Percentiles rank a stretch among this genome's conserved stretches.
Evolutionary conservation across 148 eudicot species (phyloP).

Genomic region (Chenopodium quinoa): DNA sequence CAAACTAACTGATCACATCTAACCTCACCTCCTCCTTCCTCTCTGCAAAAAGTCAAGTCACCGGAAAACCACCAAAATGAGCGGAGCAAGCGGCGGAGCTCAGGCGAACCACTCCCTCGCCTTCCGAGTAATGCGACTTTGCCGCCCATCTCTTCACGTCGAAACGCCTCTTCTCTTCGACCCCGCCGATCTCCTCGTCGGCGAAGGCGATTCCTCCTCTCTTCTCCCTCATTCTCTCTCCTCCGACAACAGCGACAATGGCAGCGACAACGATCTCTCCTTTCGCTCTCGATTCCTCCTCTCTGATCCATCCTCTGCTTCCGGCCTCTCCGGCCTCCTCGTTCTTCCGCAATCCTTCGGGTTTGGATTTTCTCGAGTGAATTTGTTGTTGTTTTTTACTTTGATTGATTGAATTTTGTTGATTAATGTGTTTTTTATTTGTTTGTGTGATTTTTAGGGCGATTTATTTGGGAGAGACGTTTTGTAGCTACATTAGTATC

Average conservation of each 20-base stretch:
- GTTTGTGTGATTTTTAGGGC: constrained; percentile 49
- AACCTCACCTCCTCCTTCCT: not conserved
- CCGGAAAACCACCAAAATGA: constrained; percentile 24
- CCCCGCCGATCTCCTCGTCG: constrained; percentile 73
- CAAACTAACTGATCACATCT: not conserved
- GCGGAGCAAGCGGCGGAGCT: constrained; percentile 25
- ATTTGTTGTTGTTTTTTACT: not conserved
- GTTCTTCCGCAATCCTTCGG: constrained; percentile 96
- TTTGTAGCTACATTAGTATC: constrained; percentile 93
- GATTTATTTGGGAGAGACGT: constrained; percentile 96
- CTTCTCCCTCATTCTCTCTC: constrained; percentile 24
- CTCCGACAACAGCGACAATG: not conserved
- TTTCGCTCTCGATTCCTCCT: constrained; percentile 70
- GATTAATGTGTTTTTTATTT: not conserved
- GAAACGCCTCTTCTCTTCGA: constrained; percentile 80
- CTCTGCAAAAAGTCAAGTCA: not conserved
- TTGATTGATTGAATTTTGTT: not conserved
- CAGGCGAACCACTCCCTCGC: constrained; percentile 72
- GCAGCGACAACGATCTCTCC: constrained; percentile 21
- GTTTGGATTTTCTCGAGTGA: constrained; percentile 21
- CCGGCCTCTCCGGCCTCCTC: constrained; percentile 91
- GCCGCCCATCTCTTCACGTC: constrained; percentile 84
- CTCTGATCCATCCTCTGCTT: constrained; percentile 48
- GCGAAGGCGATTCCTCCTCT: constrained; percentile 64
- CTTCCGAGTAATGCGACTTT: constrained; percentile 89